Conservation (phyloP, 2,329 filamentous ascomycete species). For the Podosphaera fusca region DNA sequence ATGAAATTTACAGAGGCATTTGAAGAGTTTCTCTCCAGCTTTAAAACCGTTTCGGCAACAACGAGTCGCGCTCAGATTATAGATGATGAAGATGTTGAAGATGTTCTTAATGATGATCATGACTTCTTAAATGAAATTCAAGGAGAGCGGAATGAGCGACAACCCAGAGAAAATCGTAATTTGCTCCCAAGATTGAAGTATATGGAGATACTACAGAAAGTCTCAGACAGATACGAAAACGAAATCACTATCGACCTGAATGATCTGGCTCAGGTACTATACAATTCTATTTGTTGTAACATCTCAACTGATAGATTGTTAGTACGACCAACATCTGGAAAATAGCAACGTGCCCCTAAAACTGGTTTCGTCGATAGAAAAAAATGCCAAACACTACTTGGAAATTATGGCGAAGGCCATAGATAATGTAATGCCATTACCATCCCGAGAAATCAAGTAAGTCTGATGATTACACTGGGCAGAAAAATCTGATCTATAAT, state of each 20-base stretch:
- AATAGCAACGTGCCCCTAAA: conserved; percentile 32
- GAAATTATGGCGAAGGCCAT: conserved; percentile 76
- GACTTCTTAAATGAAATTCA: conserved; percentile 74
- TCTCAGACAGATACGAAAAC: conserved; percentile 56
- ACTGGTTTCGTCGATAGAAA: conserved; percentile 64
- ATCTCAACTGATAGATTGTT: background rate
- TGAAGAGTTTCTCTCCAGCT: conserved; percentile 66
- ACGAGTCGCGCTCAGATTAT: conserved; percentile 60
- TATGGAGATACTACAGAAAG: conserved; percentile 61
- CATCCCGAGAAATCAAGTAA: conserved; percentile 55
- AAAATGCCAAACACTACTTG: conserved; percentile 86
- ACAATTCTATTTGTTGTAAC: background rate
- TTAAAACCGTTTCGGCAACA: conserved; percentile 51
- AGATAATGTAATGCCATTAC: conserved; percentile 63
- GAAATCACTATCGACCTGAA: conserved; percentile 77
- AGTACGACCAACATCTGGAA: conserved; percentile 51
- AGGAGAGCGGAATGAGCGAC: conserved; percentile 20
- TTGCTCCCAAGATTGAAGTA: conserved; percentile 58
- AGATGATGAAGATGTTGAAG: conserved; percentile 64
- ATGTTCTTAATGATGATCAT: conserved; percentile 69
- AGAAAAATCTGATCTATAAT: conserved; percentile 6
- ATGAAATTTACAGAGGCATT: conserved; percentile 38
- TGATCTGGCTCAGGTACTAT: conserved; percentile 47
- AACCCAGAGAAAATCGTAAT: conserved; percentile 23
- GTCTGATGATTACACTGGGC: conserved; percentile 15